These are phyloP conservation scores for Sambucus nigra DNA, from an alignment of 129 eudicot species.

Conservation along the genomic window DNA sequence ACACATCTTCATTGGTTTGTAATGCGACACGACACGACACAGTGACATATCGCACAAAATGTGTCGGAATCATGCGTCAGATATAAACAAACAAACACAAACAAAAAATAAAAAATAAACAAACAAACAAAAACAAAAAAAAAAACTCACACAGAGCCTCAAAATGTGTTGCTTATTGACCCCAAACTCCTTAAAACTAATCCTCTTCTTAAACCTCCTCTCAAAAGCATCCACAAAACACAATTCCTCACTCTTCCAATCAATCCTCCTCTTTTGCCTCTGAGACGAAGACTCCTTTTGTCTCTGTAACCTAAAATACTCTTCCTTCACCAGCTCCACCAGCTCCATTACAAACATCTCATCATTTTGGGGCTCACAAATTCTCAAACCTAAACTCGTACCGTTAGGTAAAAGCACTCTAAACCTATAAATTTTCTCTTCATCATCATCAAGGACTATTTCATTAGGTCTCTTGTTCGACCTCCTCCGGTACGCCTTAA, in stretches of 20 bases:
- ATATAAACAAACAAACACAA: not conserved
- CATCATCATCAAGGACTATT: not conserved
- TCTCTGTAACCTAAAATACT: slow-evolving; percentile 6
- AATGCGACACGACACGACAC: too few species aligned
- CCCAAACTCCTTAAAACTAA: slow-evolving; percentile 19
- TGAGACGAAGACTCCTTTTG: slow-evolving; percentile 1
- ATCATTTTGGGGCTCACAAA: slow-evolving; percentile 3
- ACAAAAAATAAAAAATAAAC: not conserved
- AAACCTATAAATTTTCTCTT: slow-evolving; percentile 17
- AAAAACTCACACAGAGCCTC: slow-evolving; percentile 42
- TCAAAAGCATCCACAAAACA: slow-evolving; percentile 36
- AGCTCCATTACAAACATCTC: slow-evolving; percentile 20
- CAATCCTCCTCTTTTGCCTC: slow-evolving; percentile 18
- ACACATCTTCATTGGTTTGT: too few species aligned
- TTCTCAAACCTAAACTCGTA: slow-evolving; percentile 13
- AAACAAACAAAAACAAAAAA: not conserved
- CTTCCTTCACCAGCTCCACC: slow-evolving; percentile 16
- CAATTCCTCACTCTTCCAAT: slow-evolving; percentile 35
- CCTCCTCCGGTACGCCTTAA: too few species aligned
- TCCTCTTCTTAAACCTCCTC: not conserved
- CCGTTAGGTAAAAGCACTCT: slow-evolving; percentile 53
- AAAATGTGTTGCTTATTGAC: slow-evolving; percentile 27
- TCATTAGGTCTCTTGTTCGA: slow-evolving; percentile 9
- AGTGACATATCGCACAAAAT: too few species aligned
- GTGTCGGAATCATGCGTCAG: too few species aligned